These are phyloP conservation scores for Hypoxylon cercidicola DNA, from an alignment of 495 filamentous ascomycete species.

Conservation along the genomic window DNA sequence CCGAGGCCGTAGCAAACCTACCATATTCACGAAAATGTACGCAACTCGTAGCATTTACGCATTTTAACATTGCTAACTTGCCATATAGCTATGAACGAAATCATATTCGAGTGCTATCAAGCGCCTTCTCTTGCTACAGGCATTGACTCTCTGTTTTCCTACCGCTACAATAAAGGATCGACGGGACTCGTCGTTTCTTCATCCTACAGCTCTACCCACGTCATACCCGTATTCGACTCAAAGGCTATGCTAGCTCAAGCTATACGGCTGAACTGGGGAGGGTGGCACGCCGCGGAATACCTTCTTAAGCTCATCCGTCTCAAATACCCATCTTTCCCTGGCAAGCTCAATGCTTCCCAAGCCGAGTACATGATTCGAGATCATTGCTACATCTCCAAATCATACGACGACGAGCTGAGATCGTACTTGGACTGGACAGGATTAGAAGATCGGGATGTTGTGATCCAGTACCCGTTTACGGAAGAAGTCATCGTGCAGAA, in stretches of 20 bases:
- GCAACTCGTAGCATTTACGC: conserved; percentile 39
- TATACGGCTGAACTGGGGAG: conserved; percentile 93
- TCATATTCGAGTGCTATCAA: conserved; percentile 93
- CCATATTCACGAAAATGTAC: conserved; percentile 85
- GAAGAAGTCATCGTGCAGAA: conserved; percentile 91
- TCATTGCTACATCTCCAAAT: conserved; percentile 87
- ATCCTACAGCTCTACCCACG: conserved; percentile 90
- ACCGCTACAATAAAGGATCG: conserved; percentile 87
- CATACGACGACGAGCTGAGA: conserved; percentile 80
- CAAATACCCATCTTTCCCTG: conserved; percentile 92
- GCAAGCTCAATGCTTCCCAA: conserved; percentile 84
- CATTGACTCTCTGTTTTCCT: conserved; percentile 96
- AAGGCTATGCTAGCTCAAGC: conserved; percentile 85
- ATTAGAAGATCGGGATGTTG: conserved; percentile 84
- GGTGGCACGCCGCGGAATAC: conserved; percentile 88
- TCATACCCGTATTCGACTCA: conserved; percentile 90
- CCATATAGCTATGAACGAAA: conserved; percentile 87
- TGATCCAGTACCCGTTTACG: conserved; percentile 92
- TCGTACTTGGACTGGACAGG: conserved; percentile 86
- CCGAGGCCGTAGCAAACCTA: conserved; percentile 91
- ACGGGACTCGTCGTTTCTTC: conserved; percentile 91
- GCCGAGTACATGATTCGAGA: conserved; percentile 86
- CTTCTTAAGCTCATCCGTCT: conserved; percentile 85
- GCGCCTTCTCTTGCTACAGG: conserved; percentile 90
- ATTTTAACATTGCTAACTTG: conserved; percentile 19